Conservation (phyloP, 805 yeast species). For the Ogataea corticis region DNA sequence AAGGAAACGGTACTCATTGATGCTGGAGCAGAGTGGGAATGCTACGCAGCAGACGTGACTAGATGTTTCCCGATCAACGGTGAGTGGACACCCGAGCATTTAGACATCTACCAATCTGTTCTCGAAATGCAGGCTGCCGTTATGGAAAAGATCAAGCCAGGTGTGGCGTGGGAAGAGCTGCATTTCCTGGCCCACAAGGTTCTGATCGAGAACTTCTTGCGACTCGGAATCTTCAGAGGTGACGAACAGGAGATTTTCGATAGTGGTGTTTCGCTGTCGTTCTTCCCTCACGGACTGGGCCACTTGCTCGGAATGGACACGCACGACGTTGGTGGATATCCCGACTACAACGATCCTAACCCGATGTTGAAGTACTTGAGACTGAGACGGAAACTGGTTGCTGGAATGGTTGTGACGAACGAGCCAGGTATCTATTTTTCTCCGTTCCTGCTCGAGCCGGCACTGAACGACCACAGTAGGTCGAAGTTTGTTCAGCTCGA, state of each 20-base stretch:
- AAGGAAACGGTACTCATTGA: slow-evolving; percentile 78
- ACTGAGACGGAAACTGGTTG: slow-evolving; percentile 67
- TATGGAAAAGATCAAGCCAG: slow-evolving; percentile 75
- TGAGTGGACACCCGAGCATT: slow-evolving; percentile 84
- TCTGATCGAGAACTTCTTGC: slow-evolving; percentile 66
- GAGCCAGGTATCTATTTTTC: slow-evolving; percentile 96
- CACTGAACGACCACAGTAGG: slow-evolving; percentile 51
- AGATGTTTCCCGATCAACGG: slow-evolving; percentile 93
- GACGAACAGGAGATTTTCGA: slow-evolving; percentile 63
- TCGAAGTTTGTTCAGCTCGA: slow-evolving; percentile 60
- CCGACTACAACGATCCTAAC: slow-evolving; percentile 84
- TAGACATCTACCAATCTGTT: slow-evolving; percentile 78
- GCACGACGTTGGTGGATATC: slow-evolving; percentile 90
- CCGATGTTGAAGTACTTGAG: slow-evolving; percentile 76
- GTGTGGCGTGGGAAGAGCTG: slow-evolving; percentile 80
- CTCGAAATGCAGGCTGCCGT: slow-evolving; percentile 77
- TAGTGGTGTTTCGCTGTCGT: slow-evolving; percentile 70
- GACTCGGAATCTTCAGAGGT: slow-evolving; percentile 71
- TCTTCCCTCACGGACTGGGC: slow-evolving; percentile 96
- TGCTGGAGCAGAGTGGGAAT: slow-evolving; percentile 97
- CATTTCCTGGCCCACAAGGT: slow-evolving; percentile 80
- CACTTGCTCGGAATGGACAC: slow-evolving; percentile 93
- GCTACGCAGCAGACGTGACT: slow-evolving; percentile 92
- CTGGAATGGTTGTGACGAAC: slow-evolving; percentile 86
- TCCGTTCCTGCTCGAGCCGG: slow-evolving; percentile 71